Percentiles rank a stretch among this genome's conserved stretches.
Evolutionary conservation across 108 stramenopile genomes (phyloP).

Genomic region (Nitzschia sp.): DNA sequence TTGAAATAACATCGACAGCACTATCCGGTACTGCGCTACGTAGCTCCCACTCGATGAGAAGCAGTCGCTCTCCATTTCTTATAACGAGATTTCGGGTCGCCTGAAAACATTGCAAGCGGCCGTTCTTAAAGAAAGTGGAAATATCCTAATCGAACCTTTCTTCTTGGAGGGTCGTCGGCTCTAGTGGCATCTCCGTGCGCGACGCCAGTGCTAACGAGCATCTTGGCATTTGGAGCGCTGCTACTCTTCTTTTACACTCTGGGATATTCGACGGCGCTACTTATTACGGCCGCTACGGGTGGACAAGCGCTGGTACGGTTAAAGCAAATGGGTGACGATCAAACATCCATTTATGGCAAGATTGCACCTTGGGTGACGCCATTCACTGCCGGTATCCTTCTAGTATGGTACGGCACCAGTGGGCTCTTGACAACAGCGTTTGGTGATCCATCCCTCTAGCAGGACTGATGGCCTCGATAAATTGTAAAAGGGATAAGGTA

Average conservation of each 20-base stretch:
- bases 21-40: too few relatives aligned
- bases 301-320: slow-evolving; percentile 73
- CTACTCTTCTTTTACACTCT: slow-evolving; percentile 76
- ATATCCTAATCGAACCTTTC: too few relatives aligned
- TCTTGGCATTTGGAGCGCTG: too few relatives aligned
- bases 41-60: too few relatives aligned
- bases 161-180: too few relatives aligned
- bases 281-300: slow-evolving; percentile 71
- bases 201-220: too few relatives aligned
- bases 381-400: slow-evolving; percentile 72
- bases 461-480: slow-evolving; percentile 26
- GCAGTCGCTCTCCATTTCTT: too few relatives aligned
- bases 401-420: slow-evolving; percentile 81
- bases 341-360: slow-evolving; percentile 33
- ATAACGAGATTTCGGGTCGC: too few relatives aligned
- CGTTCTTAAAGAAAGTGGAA: too few relatives aligned
- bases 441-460: slow-evolving; percentile 83
- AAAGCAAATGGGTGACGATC: slow-evolving; percentile 41
- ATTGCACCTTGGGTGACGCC: slow-evolving; percentile 73
- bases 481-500: not conserved
- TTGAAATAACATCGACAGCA: too few relatives aligned
- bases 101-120: too few relatives aligned
- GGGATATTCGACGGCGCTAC: slow-evolving; percentile 79
- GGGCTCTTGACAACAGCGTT: slow-evolving; percentile 70
- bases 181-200: too few relatives aligned